Conservation (phyloP, 768 basidiomycete genomes). For the Cystofilobasidium bisporidii region DNA sequence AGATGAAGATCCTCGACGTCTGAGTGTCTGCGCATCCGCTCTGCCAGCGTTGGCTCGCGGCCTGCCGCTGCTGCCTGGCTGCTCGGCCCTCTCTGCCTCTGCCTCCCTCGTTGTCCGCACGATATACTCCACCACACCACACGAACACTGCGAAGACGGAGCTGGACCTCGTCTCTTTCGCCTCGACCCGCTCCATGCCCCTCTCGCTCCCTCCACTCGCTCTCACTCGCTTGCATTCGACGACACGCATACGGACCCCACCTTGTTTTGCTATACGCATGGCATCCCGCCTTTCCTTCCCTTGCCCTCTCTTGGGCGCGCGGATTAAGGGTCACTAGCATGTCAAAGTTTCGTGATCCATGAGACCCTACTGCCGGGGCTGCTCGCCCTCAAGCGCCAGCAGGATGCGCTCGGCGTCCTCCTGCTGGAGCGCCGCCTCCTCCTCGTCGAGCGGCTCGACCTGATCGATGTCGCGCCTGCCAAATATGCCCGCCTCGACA, state of each 20-base stretch:
- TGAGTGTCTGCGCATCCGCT: no score
- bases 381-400: background rate
- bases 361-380: background rate
- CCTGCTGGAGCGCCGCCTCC: background rate
- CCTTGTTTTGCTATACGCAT: background rate
- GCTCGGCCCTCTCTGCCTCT: background rate
- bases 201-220: no score
- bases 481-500: background rate
- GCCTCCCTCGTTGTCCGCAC: background rate
- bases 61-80: no score
- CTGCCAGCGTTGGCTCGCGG: no score
- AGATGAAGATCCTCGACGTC: conserved; percentile 27
- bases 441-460: background rate
- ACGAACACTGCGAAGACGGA: no score
- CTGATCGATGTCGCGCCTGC: background rate
- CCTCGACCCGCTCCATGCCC: no score
- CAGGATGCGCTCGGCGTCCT: background rate
- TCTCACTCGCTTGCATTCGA: background rate
- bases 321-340: no score
- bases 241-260: no score
- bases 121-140: no score
- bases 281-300: background rate
- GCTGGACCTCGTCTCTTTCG: no score
- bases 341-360: no score
- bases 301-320: background rate